Conservation (phyloP, 2,329 filamentous ascomycete species). For the Cordyceps militaris region DNA sequence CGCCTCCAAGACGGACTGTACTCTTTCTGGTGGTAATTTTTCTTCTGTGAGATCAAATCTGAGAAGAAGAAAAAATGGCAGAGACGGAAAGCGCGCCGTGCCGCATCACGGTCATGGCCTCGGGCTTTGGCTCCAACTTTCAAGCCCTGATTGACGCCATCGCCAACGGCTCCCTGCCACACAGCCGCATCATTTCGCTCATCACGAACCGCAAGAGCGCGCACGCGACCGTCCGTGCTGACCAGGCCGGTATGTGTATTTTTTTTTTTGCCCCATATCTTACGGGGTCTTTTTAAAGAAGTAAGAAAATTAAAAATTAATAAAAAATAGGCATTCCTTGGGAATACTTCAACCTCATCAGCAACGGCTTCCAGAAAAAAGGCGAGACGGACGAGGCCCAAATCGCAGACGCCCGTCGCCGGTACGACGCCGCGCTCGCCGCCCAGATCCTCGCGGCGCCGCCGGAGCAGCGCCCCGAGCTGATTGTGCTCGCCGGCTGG, state of each 20-base stretch:
- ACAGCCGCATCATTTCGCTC: conserved; percentile 39
- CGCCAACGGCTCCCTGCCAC: conserved; percentile 30
- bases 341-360: conserved; percentile 74
- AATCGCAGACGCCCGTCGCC: conserved; percentile 51
- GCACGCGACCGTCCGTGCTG: conserved; percentile 34
- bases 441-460: conserved; percentile 47
- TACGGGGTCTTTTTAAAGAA: not conserved
- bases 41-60: not conserved
- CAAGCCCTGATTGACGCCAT: conserved; percentile 59
- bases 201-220: conserved; percentile 43
- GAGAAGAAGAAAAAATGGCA: not conserved
- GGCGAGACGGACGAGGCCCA: conserved; percentile 52
- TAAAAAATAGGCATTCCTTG: conserved; percentile 52
- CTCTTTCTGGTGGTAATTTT: too few species aligned
- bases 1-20: too few species aligned
- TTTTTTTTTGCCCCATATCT: not conserved
- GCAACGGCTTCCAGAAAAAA: conserved; percentile 55
- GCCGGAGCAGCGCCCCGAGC: conserved; percentile 51
- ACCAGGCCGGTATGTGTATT: conserved; percentile 33
- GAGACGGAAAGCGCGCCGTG: conserved; percentile 21
- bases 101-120: conserved; percentile 62
- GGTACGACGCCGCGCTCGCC: conserved; percentile 72
- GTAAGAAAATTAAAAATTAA: not conserved
- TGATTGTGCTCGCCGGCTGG: conserved; percentile 79
- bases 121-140: conserved; percentile 69